Evolutionary conservation across 1,284 basidiomycete genomes (phyloP).

Genomic region (Irpex sp.): DNA sequence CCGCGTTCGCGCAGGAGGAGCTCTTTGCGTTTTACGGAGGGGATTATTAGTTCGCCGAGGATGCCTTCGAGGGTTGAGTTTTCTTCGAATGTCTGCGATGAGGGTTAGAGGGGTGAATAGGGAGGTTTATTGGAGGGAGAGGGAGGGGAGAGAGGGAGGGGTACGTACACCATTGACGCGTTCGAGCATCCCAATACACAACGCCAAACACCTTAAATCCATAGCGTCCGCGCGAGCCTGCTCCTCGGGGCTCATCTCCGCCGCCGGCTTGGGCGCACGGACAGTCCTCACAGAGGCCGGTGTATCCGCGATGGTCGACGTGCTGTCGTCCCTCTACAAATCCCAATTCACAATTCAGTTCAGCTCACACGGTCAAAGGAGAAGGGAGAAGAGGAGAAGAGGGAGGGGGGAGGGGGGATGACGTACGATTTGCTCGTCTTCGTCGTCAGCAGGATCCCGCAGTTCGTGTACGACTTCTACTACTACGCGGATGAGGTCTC

Average conservation of each 20-base stretch:
- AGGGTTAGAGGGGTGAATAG: too few relatives aligned
- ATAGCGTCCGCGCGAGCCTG: conserved; percentile 60
- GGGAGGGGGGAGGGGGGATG: too few relatives aligned
- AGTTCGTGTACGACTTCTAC: conserved; percentile 93
- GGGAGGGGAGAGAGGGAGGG: too few relatives aligned
- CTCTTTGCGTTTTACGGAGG: conserved; percentile 87
- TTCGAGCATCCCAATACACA: conserved; percentile 91
- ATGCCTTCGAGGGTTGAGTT: conserved; percentile 93
- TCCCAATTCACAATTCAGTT: not conserved
- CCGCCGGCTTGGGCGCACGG: conserved; percentile 36
- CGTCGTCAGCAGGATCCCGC: conserved; percentile 62
- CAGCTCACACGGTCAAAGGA: too few relatives aligned
- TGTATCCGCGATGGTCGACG: conserved; percentile 32
- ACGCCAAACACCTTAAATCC: conserved; percentile 80
- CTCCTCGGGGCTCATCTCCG: conserved; percentile 58
- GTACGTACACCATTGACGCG: conserved; percentile 79
- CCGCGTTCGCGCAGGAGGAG: conserved; percentile 83
- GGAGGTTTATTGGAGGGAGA: too few relatives aligned
- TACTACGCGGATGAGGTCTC: conserved; percentile 90
- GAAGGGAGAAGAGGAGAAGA: too few relatives aligned
- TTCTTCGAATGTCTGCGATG: conserved; percentile 84
- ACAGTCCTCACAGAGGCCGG: conserved; percentile 25
- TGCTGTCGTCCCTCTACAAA: conserved; percentile 26
- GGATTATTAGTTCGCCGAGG: conserved; percentile 86
- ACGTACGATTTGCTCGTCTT: conserved; percentile 35